These are phyloP conservation scores for Phytophthora constricta DNA, from an alignment of 352 stramenopile genomes.

Conservation along the genomic window DNA sequence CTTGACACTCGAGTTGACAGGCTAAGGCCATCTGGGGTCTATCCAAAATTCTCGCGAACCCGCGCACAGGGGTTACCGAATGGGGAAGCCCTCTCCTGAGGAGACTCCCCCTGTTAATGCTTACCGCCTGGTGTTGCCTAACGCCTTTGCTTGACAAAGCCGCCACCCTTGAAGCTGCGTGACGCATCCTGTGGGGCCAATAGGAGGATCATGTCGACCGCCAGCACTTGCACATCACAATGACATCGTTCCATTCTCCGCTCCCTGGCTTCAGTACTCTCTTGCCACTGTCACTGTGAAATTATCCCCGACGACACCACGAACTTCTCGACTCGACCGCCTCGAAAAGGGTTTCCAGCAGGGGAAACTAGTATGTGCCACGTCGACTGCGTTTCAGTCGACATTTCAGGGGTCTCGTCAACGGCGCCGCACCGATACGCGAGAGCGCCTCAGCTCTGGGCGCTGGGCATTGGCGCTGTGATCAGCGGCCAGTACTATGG, in stretches of 20 bases:
- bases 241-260: background rate
- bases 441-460: conserved; percentile 67
- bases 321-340: background rate
- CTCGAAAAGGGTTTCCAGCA: background rate
- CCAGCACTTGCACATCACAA: conserved; percentile 16
- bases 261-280: background rate
- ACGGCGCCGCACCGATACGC: conserved; percentile 57
- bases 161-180: background rate
- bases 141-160: background rate
- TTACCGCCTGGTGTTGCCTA: background rate
- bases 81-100: too few species aligned
- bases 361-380: conserved; percentile 20
- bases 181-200: background rate
- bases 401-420: conserved; percentile 16
- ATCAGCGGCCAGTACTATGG: conserved; percentile 79
- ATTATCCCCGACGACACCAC: conserved; percentile 12
- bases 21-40: background rate
- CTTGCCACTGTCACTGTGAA: conserved; percentile 20
- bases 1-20: too few species aligned
- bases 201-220: background rate
- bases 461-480: conserved; percentile 41
- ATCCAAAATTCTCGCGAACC: background rate
- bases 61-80: background rate
- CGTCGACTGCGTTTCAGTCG: conserved; percentile 20
- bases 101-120: too few species aligned